These are phyloP conservation scores for Sclerospora graminicola DNA, from an alignment of 352 stramenopile genomes.

Conservation along the genomic window DNA sequence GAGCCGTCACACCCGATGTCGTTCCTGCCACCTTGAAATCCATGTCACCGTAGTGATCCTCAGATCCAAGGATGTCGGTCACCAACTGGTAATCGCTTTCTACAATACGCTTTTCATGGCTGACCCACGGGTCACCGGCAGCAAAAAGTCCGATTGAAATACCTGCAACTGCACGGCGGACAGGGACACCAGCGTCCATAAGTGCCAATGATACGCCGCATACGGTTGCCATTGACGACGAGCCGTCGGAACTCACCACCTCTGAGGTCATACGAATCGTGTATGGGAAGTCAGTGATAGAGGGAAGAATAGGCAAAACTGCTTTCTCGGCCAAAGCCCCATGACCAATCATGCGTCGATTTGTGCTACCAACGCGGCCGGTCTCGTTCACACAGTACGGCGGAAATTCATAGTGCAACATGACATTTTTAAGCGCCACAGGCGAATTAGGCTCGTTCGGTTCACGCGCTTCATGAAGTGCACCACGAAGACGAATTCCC, in stretches of 20 bases:
- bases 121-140: constrained; percentile 44
- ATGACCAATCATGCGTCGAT: constrained; percentile 93
- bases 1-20: constrained; percentile 85
- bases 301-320: constrained; percentile 87
- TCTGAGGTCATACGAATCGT: constrained; percentile 94
- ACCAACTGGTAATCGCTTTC: constrained; percentile 82
- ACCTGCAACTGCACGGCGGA: constrained; percentile 89
- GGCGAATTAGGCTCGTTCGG: constrained; percentile 19
- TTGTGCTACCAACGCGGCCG: constrained; percentile 73
- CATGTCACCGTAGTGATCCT: constrained; percentile 98
- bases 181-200: constrained; percentile 94
- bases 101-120: constrained; percentile 45
- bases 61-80: constrained; percentile 95
- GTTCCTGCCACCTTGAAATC: constrained; percentile 97
- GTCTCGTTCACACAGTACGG: constrained; percentile 95
- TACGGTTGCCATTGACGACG: constrained; percentile 94
- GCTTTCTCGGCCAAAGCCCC: constrained; percentile 95
- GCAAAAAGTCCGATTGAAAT: constrained; percentile 92
- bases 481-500: constrained; percentile 56
- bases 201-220: constrained; percentile 94
- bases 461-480: constrained; percentile 34
- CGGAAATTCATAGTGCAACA: constrained; percentile 98
- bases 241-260: constrained; percentile 92
- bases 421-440: constrained; percentile 66
- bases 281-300: constrained; percentile 91